Evolutionary conservation across 495 filamentous ascomycete genomes (phyloP).

Genomic region (Podospora bellae-mahoneyi): DNA sequence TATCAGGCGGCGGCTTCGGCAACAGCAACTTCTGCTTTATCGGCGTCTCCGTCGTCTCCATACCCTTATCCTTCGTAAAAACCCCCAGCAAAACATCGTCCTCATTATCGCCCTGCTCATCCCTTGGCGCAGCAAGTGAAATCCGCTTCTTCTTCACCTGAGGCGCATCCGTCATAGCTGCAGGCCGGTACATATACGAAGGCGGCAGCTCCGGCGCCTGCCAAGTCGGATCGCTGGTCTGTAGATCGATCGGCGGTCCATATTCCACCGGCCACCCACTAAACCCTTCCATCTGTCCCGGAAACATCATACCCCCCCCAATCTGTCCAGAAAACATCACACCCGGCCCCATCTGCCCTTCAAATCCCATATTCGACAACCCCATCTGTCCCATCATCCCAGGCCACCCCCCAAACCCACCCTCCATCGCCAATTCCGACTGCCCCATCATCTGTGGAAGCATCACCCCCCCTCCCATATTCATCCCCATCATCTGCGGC

Average conservation of each 20-base stretch:
- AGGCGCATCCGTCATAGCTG: not conserved
- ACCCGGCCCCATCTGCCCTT: slow-evolving; percentile 11
- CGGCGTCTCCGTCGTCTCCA: not conserved
- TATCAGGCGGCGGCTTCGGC: slow-evolving; percentile 3
- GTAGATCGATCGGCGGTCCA: slow-evolving; percentile 9
- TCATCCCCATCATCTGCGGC: not conserved
- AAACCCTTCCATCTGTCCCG: slow-evolving; percentile 14
- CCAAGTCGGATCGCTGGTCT: slow-evolving; percentile 27
- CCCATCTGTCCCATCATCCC: slow-evolving; percentile 3
- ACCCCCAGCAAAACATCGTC: slow-evolving; percentile 32
- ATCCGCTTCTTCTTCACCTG: slow-evolving; percentile 17
- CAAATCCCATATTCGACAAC: slow-evolving; percentile 16
- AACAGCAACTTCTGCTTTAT: slow-evolving; percentile 12
- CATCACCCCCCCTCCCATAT: not conserved
- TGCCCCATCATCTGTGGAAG: not conserved
- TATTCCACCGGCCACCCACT: not conserved
- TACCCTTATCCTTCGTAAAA: not conserved
- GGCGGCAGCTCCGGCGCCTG: slow-evolving; percentile 29
- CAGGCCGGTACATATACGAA: slow-evolving; percentile 6
- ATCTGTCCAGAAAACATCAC: slow-evolving; percentile 19
- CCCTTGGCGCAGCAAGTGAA: slow-evolving; percentile 11
- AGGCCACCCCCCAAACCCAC: slow-evolving; percentile 6
- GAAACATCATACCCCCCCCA: slow-evolving; percentile 12
- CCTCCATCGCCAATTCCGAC: slow-evolving; percentile 8
- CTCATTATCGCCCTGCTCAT: slow-evolving; percentile 21